Evolutionary conservation across 129 eudicot species (phyloP), one percentile per base, ranked within the genome.

Genomic region (Chrysanthemum lavandulifolium): DNA sequence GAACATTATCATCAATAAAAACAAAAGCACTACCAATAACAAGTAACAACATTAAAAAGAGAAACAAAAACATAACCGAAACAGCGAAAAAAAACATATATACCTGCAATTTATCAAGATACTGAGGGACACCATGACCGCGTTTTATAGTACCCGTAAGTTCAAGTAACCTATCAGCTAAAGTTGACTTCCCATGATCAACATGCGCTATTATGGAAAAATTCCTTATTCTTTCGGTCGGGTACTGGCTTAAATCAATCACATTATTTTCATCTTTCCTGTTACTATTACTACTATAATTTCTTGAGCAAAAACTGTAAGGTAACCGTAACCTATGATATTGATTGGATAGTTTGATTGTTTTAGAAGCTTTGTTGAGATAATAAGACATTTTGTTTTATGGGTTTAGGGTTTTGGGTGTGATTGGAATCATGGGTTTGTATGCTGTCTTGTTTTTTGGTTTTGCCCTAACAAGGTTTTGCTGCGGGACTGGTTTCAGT

Each of bases 121-220:
- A 94, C 82, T 94, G 98, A 69, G 98, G 90, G 61, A 86, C 92
- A 2, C 97, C 97, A 78, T 82, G 93, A 13, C 98, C 98, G 69
- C 84, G 86, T 73, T 73, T 86, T 12, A 94, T 94, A 33, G 98
- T 94, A 40, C 90, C 96, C 2, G 98, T 94, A 53, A 94, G 86
- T 86, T 94, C 98, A 77, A 94, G 86, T 61, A 94, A 88, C 31
- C 98, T 84, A 77, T 94, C 98, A 82, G 98, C 98, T 23, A 94
- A 71, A 6, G 98, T 94, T 0, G 98, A 94, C 64, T 94, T 94
- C 1, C 98, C 98, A 72, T 94, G 98, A 80, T 94, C 98, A 55
- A 94, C 93, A 81, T 94, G 98, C 11, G 98, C 98, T 70, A 94
- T 94, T 27, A 94, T 94, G 1, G 98, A 94, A 29, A 94, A 94